These are phyloP conservation scores for Boletus sp. DNA, from an alignment of 768 basidiomycete species.

Conservation along the genomic window DNA sequence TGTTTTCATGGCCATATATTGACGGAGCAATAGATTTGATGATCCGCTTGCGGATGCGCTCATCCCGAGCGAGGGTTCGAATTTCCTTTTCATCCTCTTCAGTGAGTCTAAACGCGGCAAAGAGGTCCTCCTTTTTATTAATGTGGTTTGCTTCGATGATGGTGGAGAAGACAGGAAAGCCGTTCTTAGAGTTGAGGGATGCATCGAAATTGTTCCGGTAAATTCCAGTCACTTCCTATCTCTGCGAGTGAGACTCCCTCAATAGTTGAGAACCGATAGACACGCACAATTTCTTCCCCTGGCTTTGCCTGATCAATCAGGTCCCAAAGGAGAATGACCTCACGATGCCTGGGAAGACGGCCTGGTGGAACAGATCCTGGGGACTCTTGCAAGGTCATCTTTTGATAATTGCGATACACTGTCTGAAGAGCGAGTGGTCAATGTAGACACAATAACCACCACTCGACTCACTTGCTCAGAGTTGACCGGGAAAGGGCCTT, in stretches of 20 bases:
- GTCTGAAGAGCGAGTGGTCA: conserved; percentile 53
- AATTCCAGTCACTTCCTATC: conserved; percentile 93
- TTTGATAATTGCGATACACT: conserved; percentile 97
- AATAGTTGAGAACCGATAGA: conserved; percentile 1
- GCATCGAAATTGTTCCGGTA: conserved; percentile 99
- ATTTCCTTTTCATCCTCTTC: conserved; percentile 97
- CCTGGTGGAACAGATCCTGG: conserved; percentile 98
- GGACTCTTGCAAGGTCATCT: conserved; percentile 97
- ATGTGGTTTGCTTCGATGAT: conserved; percentile 97
- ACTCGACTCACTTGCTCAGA: conserved; percentile 76
- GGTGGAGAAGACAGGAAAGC: conserved; percentile 98
- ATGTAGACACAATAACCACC: neutral
- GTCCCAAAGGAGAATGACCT: conserved; percentile 97
- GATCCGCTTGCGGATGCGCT: conserved; percentile 94
- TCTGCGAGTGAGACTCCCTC: conserved; percentile 7
- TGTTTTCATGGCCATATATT: conserved; percentile 98
- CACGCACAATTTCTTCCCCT: conserved; percentile 91
- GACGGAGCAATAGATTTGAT: conserved; percentile 98
- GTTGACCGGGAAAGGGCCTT: conserved; percentile 95
- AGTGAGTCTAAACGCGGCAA: conserved; percentile 95
- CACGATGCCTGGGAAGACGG: conserved; percentile 93
- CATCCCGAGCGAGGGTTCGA: conserved; percentile 81
- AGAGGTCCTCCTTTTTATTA: conserved; percentile 98
- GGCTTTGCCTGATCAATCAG: conserved; percentile 98
- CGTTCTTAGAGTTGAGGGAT: conserved; percentile 96